Base-by-base conservation (phyloP, 768 basidiomycete genomes). In the Lentinula edodes region DNA sequence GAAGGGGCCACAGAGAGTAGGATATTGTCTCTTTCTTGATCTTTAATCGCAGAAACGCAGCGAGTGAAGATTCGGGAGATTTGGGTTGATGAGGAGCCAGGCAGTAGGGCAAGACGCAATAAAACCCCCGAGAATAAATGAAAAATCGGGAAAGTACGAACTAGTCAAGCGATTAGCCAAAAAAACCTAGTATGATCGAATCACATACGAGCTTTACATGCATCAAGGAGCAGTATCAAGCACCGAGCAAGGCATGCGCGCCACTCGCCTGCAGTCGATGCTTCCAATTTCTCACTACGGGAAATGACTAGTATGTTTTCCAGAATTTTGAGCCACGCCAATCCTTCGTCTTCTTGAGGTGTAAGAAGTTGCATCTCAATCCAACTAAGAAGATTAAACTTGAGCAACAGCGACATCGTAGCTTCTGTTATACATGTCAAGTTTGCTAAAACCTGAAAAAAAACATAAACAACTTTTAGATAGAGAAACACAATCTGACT, bases 331-430 rank as follows among this genome's bases (percentile, higher is more conserved):
- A 83, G 73, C 88, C 89, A 92, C 5, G 81, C 83, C 12, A 87
- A 66, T 8, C 74, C 73, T 62, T 86, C 82, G 0, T 71, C 73
- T n/a, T 65, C 62, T 32, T 66, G 69, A 5, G 72, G 68, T 5
- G 66, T 66, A 18, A 73, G 64, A 8, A 91, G 67, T 66, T 92
- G 90, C 74, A 90, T 85, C 68, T 90, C 87, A 28, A 95, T 85
- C 95, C 95, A 98, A 0, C 86, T 73, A 2, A 96, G 74, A 7
- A 95, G 76, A 0, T 84, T 82, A 0, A 88, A 86, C 65, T 87
- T 87, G 54, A 91, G 76, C 10, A 93, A 74, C 46, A 96, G 77
- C 0, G 89, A 88, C 10, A 80, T 84, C 6, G 85, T 80, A 0
- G 92, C 92, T 64, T 88, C 84, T 0, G 74, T 65, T 66, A 90